Conservation (phyloP, 2,329 filamentous ascomycete species). For the Trematosphaeria pertusa region DNA sequence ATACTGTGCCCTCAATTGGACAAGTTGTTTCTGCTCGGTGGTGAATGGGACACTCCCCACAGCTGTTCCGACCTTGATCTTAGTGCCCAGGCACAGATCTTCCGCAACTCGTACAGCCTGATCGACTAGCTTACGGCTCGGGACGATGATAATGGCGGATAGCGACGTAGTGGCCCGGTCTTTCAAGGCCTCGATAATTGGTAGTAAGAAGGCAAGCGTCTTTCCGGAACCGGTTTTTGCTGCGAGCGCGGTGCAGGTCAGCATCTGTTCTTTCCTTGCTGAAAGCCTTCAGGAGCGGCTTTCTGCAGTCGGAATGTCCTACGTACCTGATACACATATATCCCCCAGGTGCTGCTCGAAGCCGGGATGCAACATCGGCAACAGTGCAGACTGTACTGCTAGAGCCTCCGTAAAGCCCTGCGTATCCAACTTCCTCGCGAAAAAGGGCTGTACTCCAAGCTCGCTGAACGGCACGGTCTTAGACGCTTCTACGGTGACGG, state of each 20-base stretch:
- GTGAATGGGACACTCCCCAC: conserved; percentile 80
- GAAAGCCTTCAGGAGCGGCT: too few species aligned
- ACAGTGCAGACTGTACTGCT: conserved; percentile 78
- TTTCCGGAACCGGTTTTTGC: conserved; percentile 96
- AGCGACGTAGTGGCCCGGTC: conserved; percentile 69
- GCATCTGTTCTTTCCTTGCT: too few species aligned
- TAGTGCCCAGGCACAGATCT: conserved; percentile 71
- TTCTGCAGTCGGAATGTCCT: too few species aligned
- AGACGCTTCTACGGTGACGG: conserved; percentile 70
- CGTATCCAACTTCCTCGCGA: conserved; percentile 68
- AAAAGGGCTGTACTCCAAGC: conserved; percentile 67
- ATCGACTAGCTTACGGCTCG: conserved; percentile 86
- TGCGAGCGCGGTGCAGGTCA: too few species aligned
- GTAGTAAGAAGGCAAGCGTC: conserved; percentile 88
- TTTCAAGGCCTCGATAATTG: conserved; percentile 79
- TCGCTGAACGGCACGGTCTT: conserved; percentile 67
- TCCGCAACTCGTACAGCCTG: conserved; percentile 84
- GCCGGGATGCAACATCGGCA: conserved; percentile 78
- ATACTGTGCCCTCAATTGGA: conserved; percentile 66
- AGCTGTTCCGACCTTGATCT: conserved; percentile 79
- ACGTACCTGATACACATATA: conserved; percentile 87
- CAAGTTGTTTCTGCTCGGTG: conserved; percentile 67
- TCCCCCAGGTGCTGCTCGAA: conserved; percentile 72
- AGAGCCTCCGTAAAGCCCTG: conserved; percentile 76
- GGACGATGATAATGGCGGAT: conserved; percentile 83